Evolutionary conservation across 176 grass and related monocot genomes (phyloP).

Genomic region (Saccharum officinarum): DNA sequence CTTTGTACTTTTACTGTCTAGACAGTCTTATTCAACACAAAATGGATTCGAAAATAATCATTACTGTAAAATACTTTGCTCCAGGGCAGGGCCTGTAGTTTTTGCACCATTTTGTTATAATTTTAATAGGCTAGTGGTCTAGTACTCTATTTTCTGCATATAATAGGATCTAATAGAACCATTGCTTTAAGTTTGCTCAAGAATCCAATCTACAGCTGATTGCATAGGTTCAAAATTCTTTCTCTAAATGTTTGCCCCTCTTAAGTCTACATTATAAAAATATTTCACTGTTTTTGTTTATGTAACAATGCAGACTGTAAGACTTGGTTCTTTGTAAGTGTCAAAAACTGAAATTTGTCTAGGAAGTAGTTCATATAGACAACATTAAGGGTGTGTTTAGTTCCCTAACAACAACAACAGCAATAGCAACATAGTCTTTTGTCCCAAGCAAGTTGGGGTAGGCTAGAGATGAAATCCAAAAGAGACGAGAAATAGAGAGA

Average conservation of each 20-base stretch:
- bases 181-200: background rate
- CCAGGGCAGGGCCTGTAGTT: background rate
- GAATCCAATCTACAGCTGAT: conserved; percentile 28
- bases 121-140: background rate
- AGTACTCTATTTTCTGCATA: background rate
- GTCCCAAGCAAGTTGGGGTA: too few relatives aligned
- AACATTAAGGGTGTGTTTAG: too few relatives aligned
- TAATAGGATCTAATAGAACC: background rate
- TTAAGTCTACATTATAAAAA: background rate
- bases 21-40: background rate
- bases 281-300: background rate
- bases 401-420: too few relatives aligned
- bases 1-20: background rate
- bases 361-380: background rate
- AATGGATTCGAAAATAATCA: background rate
- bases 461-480: too few relatives aligned
- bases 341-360: background rate
- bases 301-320: background rate
- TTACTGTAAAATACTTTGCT: background rate
- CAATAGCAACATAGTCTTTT: too few relatives aligned
- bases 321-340: background rate
- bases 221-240: background rate
- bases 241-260: background rate
- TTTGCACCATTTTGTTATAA: background rate
- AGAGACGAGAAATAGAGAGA: too few relatives aligned